phyloP scores from a whole-genome alignment of 2,329 filamentous ascomycete species.

The Colletotrichum sp. region DNA sequence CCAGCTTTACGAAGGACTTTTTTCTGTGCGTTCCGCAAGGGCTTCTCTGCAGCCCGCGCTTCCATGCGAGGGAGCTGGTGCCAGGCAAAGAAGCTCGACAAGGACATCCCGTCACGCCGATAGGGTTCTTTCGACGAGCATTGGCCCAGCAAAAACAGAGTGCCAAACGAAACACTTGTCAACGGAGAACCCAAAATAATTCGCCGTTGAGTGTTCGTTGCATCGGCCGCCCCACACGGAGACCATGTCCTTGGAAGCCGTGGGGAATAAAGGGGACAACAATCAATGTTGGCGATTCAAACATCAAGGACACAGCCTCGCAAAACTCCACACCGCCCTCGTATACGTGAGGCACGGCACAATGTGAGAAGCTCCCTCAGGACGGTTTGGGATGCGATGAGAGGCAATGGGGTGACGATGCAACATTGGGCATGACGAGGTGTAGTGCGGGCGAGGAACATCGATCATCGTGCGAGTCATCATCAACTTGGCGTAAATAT shows the following conservation, averaged over 20 bases:
- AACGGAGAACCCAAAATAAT: slow-evolving; percentile 5
- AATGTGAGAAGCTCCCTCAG: not conserved
- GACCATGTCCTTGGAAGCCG: not conserved
- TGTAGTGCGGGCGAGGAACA: not conserved
- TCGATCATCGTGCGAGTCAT: not conserved
- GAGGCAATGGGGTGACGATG: not conserved
- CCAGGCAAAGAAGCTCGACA: not conserved
- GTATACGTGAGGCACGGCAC: slow-evolving; percentile 12
- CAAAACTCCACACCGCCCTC: slow-evolving; percentile 2
- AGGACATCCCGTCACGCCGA: not conserved
- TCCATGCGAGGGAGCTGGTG: not conserved
- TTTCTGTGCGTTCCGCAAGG: not conserved
- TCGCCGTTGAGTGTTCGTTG: not conserved
- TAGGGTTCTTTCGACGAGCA: not conserved
- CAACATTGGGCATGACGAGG: not conserved
- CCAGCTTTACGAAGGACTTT: not conserved
- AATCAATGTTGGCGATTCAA: not conserved
- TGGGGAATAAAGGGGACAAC: not conserved
- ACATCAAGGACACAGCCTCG: not conserved
- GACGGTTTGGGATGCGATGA: not conserved
- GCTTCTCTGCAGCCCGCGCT: slow-evolving; percentile 3
- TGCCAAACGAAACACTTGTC: slow-evolving; percentile 21
- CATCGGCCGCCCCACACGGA: not conserved
- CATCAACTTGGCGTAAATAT: not conserved
- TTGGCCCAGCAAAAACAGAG: not conserved